phyloP scores from a whole-genome alignment of 768 basidiomycete species.

The Panaeolus papilionaceus region DNA sequence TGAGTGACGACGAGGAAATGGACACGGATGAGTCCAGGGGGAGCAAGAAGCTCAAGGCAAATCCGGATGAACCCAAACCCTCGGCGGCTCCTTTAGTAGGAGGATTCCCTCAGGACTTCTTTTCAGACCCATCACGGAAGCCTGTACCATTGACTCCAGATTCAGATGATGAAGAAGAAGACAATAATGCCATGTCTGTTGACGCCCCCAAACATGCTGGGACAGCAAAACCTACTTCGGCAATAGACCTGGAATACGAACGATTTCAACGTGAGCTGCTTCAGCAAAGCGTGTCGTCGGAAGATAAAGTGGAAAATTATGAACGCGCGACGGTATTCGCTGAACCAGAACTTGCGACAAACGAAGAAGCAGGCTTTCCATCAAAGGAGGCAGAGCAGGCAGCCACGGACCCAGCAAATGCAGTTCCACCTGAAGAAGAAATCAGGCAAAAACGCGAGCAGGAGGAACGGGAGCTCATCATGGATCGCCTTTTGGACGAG shows the following conservation, averaged over 20 bases:
- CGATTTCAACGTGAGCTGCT: constrained; percentile 73
- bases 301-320: constrained; percentile 57
- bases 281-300: constrained; percentile 40
- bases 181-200: constrained; percentile 27
- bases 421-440: constrained; percentile 49
- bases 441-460: constrained; percentile 57
- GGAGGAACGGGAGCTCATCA: constrained; percentile 83
- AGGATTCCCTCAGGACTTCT: constrained; percentile 73
- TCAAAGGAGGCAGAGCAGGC: constrained; percentile 38
- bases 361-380: constrained; percentile 51
- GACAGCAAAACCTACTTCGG: constrained; percentile 32
- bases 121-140: constrained; percentile 74
- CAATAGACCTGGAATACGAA: constrained; percentile 76
- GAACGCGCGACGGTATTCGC: constrained; percentile 74
- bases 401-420: constrained; percentile 33
- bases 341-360: constrained; percentile 65
- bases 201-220: constrained; percentile 22
- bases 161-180: constrained; percentile 51
- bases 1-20: constrained; percentile 27
- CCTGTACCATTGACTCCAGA: constrained; percentile 42
- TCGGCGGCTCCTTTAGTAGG: constrained; percentile 23
- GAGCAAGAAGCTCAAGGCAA: constrained; percentile 38
- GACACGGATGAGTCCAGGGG: constrained; percentile 36
- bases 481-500: constrained; percentile 86
- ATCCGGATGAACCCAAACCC: constrained; percentile 30